Evolutionary conservation across 179 eudicot species (phyloP).

Genomic region (Beta lomatogona): DNA sequence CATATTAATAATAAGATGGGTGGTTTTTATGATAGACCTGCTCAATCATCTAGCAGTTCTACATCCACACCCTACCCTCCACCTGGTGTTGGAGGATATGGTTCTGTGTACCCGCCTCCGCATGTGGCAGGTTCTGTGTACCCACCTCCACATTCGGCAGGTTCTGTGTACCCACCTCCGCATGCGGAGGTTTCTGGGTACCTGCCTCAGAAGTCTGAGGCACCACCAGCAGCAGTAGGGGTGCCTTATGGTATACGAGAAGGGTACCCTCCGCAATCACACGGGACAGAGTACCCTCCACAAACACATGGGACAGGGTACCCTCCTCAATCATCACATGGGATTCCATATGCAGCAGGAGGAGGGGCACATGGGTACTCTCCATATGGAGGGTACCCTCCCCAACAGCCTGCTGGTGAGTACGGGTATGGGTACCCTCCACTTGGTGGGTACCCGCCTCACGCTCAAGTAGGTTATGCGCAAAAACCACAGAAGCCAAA

Average conservation of each 20-base stretch:
- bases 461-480: slow-evolving; percentile 36
- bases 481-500: slow-evolving; percentile 35
- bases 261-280: slow-evolving; percentile 29
- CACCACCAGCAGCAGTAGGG: not conserved
- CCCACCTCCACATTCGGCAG: slow-evolving; percentile 4
- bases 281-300: too few species aligned
- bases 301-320: too few species aligned
- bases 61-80: not conserved
- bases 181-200: slow-evolving; percentile 1
- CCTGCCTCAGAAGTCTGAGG: slow-evolving; percentile 17
- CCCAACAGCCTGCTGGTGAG: slow-evolving; percentile 17
- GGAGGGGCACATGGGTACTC: slow-evolving; percentile 17
- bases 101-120: not conserved
- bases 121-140: not conserved
- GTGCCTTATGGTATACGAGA: not conserved
- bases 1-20: not conserved
- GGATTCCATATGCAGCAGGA: slow-evolving; percentile 17
- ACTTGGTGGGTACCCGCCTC: slow-evolving; percentile 25
- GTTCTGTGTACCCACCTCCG: not conserved
- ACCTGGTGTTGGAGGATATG: slow-evolving; percentile 11
- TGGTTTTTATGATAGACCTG: not conserved
- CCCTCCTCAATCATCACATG: not conserved
- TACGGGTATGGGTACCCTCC: slow-evolving; percentile 32
- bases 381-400: slow-evolving; percentile 30
- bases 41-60: slow-evolving; percentile 24